Evolutionary conservation across 768 basidiomycete genomes (phyloP).

Genomic region (Podaxis pistillaris): DNA sequence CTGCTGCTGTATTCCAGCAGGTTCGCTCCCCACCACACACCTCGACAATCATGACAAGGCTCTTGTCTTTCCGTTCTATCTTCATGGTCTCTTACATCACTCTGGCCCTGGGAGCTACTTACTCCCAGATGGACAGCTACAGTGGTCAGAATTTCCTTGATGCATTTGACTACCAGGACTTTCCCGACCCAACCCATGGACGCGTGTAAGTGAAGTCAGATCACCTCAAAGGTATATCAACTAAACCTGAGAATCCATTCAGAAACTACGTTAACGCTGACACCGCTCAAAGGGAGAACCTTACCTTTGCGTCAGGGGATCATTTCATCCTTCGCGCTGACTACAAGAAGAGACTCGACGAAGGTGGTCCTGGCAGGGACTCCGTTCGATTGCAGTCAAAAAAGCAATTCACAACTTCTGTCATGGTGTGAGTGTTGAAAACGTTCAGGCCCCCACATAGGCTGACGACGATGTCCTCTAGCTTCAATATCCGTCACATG

Average conservation of each 20-base stretch:
- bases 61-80: constrained; percentile 16
- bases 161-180: constrained; percentile 47
- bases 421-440: constrained; percentile 43
- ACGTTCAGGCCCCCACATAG: neutral
- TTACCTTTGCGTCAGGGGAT: constrained; percentile 54
- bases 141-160: constrained; percentile 46
- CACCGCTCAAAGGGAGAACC: constrained; percentile 50
- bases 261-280: constrained; percentile 45
- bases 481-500: constrained; percentile 47
- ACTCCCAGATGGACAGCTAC: constrained; percentile 44
- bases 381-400: constrained; percentile 56
- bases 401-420: constrained; percentile 49
- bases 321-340: constrained; percentile 59
- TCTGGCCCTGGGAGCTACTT: constrained; percentile 41
- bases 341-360: constrained; percentile 41
- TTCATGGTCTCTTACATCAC: constrained; percentile 16
- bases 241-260: neutral
- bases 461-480: constrained; percentile 9
- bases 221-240: neutral
- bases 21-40: neutral
- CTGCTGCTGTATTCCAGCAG: neutral
- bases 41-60: neutral
- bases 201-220: constrained; percentile 47
- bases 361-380: constrained; percentile 54
- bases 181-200: constrained; percentile 63